Evolutionary conservation across 768 basidiomycete species (phyloP).

Genomic region (Fibroporia radiculosa): DNA sequence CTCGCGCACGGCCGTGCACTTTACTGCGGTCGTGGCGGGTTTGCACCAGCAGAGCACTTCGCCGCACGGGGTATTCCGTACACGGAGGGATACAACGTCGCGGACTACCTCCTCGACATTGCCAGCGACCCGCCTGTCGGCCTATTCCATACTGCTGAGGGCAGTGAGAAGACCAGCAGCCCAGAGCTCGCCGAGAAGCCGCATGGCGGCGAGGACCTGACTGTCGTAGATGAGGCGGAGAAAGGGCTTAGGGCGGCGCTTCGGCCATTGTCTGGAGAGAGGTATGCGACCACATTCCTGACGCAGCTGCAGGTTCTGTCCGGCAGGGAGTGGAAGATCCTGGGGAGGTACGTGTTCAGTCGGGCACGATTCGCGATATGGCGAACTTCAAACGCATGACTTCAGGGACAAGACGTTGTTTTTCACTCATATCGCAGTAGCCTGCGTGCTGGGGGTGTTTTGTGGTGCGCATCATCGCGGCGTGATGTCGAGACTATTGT

Average conservation of each 20-base stretch:
- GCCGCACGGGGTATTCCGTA: slow-evolving; percentile 37
- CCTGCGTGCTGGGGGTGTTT: slow-evolving; percentile 76
- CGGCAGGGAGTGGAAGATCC: slow-evolving; percentile 79
- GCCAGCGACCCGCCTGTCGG: slow-evolving; percentile 57
- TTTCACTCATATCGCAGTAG: slow-evolving; percentile 65
- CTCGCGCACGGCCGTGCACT: slow-evolving; percentile 71
- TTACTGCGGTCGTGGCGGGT: slow-evolving; percentile 72
- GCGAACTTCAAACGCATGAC: not conserved
- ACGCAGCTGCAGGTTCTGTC: slow-evolving; percentile 82
- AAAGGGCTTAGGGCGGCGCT: not conserved
- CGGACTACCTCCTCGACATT: slow-evolving; percentile 87
- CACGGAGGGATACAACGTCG: slow-evolving; percentile 82
- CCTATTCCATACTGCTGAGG: slow-evolving; percentile 29
- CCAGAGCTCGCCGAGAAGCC: not conserved
- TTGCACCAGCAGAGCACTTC: slow-evolving; percentile 65
- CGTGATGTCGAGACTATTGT: not conserved
- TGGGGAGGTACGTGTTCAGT: slow-evolving; percentile 48
- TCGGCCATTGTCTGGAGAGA: not conserved
- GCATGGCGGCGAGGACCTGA: not conserved
- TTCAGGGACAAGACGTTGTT: slow-evolving; percentile 80
- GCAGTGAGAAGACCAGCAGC: not conserved
- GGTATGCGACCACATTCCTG: slow-evolving; percentile 72
- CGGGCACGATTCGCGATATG: not conserved
- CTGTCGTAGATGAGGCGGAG: not conserved
- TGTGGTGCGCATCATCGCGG: slow-evolving; percentile 45